Evolutionary conservation across 2,329 filamentous ascomycete genomes (phyloP).

Genomic region (Colletotrichum sp.): DNA sequence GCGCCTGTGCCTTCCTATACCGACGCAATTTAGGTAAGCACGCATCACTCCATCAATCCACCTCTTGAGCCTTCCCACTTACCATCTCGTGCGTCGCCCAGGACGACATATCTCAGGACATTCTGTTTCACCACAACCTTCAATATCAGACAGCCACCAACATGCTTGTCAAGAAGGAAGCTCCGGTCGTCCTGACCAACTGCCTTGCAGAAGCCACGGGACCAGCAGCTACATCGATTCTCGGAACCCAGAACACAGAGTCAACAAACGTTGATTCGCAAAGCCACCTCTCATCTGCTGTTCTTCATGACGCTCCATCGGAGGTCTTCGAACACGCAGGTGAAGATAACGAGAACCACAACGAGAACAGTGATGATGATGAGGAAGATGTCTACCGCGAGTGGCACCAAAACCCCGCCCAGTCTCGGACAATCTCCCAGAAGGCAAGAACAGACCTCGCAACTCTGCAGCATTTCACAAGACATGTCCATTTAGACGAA

Average conservation of each 20-base stretch:
- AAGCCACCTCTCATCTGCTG: not conserved
- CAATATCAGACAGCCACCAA: not conserved
- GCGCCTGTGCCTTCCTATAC: not conserved
- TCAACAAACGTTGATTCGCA: not conserved
- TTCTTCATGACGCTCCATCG: not conserved
- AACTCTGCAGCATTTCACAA: conserved; percentile 48
- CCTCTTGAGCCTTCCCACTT: not conserved
- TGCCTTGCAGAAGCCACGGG: not conserved
- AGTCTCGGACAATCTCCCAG: conserved; percentile 44
- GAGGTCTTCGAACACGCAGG: not conserved
- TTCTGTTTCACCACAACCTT: not conserved
- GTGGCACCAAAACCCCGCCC: conserved; percentile 30
- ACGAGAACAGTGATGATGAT: not conserved
- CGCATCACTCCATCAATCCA: not conserved
- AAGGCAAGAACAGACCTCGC: conserved; percentile 52
- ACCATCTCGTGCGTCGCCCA: not conserved
- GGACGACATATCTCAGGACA: not conserved
- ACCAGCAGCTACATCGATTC: not conserved
- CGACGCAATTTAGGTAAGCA: not conserved
- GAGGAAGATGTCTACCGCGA: conserved; percentile 24
- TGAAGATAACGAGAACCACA: not conserved
- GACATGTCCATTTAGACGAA: conserved; percentile 37
- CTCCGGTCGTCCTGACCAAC: not conserved
- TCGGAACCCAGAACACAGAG: not conserved
- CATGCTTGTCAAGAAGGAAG: not conserved